A percentile compares a stretch with the other conserved stretches of the same genome.
phyloP scores from a whole-genome alignment of 2,329 filamentous ascomycete genomes.

The Pseudogymnoascus sp. region DNA sequence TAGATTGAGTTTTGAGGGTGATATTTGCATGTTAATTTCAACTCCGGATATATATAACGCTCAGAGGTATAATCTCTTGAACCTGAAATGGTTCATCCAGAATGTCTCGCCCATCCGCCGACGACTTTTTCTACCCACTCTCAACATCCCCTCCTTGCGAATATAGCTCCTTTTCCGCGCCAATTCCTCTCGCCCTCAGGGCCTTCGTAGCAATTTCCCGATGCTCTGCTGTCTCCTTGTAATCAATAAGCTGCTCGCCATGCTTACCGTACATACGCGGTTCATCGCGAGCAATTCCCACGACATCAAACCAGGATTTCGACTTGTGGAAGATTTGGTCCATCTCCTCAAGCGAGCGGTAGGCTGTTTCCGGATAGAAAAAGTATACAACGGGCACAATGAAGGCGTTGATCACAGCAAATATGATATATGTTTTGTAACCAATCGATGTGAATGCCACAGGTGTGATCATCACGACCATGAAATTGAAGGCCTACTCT shows the following conservation, averaged over 20 bases:
- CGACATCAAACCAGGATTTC: slow-evolving; percentile 35
- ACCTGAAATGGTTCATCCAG: neutral
- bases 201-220: neutral
- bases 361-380: slow-evolving; percentile 58
- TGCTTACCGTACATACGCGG: slow-evolving; percentile 51
- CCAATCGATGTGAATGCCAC: slow-evolving; percentile 39
- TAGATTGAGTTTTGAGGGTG: neutral
- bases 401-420: slow-evolving; percentile 40
- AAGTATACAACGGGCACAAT: slow-evolving; percentile 40
- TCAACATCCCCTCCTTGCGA: neutral
- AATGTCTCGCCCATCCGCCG: neutral
- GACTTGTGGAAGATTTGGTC: slow-evolving; percentile 55
- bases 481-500: slow-evolving; percentile 52
- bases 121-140: neutral
- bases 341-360: slow-evolving; percentile 59
- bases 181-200: neutral
- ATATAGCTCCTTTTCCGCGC: neutral
- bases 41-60: neutral
- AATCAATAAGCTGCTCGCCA: slow-evolving; percentile 42
- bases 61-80: neutral
- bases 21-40: neutral
- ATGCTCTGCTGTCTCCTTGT: slow-evolving; percentile 23
- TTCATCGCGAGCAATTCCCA: slow-evolving; percentile 37
- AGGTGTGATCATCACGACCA: slow-evolving; percentile 33
- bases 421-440: slow-evolving; percentile 57